Conservation (phyloP, 257 asterid genomes). For the Jasminum sambac region DNA sequence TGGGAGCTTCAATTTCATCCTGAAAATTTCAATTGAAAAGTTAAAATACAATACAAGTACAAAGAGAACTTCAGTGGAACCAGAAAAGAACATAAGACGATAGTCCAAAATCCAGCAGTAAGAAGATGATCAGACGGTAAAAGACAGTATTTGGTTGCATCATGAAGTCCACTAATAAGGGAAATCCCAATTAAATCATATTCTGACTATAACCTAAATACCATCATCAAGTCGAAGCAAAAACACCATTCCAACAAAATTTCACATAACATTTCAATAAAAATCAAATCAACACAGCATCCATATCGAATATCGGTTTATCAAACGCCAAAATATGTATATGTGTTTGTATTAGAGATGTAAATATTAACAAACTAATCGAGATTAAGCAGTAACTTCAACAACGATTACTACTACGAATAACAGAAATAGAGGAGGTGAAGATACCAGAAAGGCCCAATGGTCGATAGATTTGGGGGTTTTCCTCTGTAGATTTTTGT, state of each 20-base stretch:
- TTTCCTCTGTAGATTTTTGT: conserved; percentile 18
- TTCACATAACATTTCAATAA: neutral
- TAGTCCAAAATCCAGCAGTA: neutral
- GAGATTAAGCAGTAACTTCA: neutral
- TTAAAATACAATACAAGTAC: neutral
- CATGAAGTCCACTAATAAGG: neutral
- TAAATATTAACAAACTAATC: neutral
- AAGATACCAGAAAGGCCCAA: conserved; percentile 45
- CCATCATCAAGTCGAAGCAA: conserved; percentile 1
- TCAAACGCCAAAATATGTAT: neutral
- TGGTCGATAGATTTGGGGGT: conserved; percentile 25
- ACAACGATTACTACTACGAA: neutral
- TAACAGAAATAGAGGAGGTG: neutral
- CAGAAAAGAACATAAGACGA: neutral
- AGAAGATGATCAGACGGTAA: neutral
- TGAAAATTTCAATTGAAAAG: conserved; percentile 24
- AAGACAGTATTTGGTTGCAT: neutral
- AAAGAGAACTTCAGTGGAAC: neutral
- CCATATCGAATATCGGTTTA: neutral
- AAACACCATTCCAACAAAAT: neutral
- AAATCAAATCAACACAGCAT: neutral
- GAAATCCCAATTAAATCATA: neutral
- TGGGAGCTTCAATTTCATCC: conserved; percentile 55
- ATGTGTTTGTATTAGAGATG: neutral
- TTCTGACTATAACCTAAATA: neutral